phyloP scores from a whole-genome alignment of 1,284 basidiomycete genomes.

The Caloboletus inedulis region DNA sequence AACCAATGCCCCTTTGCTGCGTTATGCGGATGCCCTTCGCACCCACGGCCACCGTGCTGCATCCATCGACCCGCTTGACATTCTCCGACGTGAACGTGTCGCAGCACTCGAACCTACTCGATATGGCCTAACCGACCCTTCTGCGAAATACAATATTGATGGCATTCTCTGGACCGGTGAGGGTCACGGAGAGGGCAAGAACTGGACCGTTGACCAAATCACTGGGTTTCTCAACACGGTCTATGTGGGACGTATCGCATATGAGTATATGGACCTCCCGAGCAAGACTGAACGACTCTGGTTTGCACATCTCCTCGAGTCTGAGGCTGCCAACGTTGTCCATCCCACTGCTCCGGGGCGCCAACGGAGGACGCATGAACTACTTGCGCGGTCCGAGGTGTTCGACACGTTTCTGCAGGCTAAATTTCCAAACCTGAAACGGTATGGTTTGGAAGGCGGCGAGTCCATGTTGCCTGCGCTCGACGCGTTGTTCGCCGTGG shows the following conservation, averaged over 20 bases:
- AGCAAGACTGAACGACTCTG: conserved; percentile 77
- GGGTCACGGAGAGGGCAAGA: conserved; percentile 42
- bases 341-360: conserved; percentile 24
- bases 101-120: conserved; percentile 75
- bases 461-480: conserved; percentile 88
- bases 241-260: conserved; percentile 81
- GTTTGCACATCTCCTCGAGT: conserved; percentile 84
- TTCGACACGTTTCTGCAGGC: conserved; percentile 79
- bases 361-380: conserved; percentile 58
- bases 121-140: conserved; percentile 65
- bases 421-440: conserved; percentile 82
- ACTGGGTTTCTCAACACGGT: conserved; percentile 63
- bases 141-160: conserved; percentile 64
- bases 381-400: conserved; percentile 74
- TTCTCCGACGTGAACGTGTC: conserved; percentile 82
- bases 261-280: conserved; percentile 88
- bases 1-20: conserved; percentile 72
- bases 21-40: conserved; percentile 85
- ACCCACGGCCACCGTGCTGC: conserved; percentile 79
- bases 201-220: conserved; percentile 69
- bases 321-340: conserved; percentile 35
- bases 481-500: conserved; percentile 68
- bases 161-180: conserved; percentile 74
- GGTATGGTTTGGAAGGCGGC: conserved; percentile 84
- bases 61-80: conserved; percentile 79